Base-by-base conservation (phyloP, 768 basidiomycete genomes). In the Stropharia rugosoannulata region DNA sequence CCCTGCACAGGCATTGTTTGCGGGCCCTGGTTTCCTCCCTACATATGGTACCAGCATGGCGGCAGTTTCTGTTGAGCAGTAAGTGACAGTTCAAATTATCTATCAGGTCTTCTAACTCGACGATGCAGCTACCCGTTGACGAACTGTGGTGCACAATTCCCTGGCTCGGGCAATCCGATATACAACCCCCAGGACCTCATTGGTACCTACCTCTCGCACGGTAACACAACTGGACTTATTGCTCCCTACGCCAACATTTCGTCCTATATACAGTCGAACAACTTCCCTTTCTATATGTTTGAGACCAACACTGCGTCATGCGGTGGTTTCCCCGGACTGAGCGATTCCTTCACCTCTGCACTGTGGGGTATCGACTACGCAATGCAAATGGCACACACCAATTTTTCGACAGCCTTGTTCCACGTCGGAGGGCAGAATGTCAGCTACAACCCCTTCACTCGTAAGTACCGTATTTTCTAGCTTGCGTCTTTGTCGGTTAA, bases 281-380 rank as follows among this genome's bases (percentile, higher is more conserved):
- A 69, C 3, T 77, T 80, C 59, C 75, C 76, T n/a, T 67, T 87
- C 32, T 61, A 86, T 50, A 86, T 89, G 85, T 78, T 88, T 58
- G 87, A 90, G 68, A 87, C 84, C 10, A 88, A 88, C 62, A 82
- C 83, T 0, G 86, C 84, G 2, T 83, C 81, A 29, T 88, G 87
- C 66, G 85, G 85, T 67, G 86, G 86, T 22, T 87, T 87, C 64
- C 66, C 79, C 4, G 87, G 86, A 0, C 68, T 87, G 32, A 81
- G 79, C 43, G 81, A 88, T 60, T 77, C 78, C 10, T 88, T 85
- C 61, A 83, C 80, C 2, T 83, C 81, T 0, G 82, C 84, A 3
- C 69, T 89, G 2, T 88, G 86, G 86, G 82, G 72, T 2, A 60
- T 85, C 58, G 86, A 87, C 64, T 85, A 83, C 67, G 78, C 74